phyloP scores from a whole-genome alignment of 1,139 yeast genomes.

The Kazachstania sp. region DNA sequence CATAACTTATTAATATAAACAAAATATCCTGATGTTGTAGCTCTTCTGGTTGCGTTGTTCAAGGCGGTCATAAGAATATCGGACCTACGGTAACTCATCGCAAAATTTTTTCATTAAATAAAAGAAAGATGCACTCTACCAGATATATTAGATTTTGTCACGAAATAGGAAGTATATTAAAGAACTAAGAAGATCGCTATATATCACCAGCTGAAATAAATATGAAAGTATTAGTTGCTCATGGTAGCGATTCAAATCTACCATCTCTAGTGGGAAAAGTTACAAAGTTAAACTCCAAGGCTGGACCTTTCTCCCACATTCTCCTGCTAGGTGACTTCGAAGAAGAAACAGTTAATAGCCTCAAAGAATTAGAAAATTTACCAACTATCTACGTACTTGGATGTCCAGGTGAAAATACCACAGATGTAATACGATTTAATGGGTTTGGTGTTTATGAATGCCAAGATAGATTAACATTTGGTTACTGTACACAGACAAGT shows the following conservation, averaged over 20 bases:
- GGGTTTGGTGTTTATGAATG: constrained; percentile 36
- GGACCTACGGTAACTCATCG: too few relatives aligned
- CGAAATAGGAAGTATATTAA: too few relatives aligned
- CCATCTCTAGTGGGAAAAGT: constrained; percentile 42
- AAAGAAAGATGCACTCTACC: background rate
- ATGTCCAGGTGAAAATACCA: background rate
- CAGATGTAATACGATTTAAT: constrained; percentile 26
- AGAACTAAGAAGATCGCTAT: background rate
- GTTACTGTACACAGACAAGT: constrained; percentile 36
- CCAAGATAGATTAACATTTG: constrained; percentile 41
- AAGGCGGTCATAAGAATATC: too few relatives aligned
- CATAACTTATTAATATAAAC: background rate
- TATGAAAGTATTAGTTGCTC: constrained; percentile 33
- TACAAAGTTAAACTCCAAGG: constrained; percentile 43
- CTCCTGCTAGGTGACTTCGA: constrained; percentile 43
- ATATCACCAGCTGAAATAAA: background rate
- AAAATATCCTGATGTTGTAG: background rate
- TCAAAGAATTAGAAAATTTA: constrained; percentile 15
- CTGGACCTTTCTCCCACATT: constrained; percentile 57
- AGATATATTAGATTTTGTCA: too few relatives aligned
- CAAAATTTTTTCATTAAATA: background rate
- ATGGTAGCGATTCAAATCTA: constrained; percentile 38
- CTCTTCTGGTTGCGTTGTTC: too few relatives aligned
- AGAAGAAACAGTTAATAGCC: background rate
- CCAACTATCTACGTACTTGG: constrained; percentile 31